A percentile compares a stretch with the other conserved stretches of the same genome.
Evolutionary conservation across 2,329 filamentous ascomycete genomes (phyloP).

Genomic region (Colletotrichum kahawae): DNA sequence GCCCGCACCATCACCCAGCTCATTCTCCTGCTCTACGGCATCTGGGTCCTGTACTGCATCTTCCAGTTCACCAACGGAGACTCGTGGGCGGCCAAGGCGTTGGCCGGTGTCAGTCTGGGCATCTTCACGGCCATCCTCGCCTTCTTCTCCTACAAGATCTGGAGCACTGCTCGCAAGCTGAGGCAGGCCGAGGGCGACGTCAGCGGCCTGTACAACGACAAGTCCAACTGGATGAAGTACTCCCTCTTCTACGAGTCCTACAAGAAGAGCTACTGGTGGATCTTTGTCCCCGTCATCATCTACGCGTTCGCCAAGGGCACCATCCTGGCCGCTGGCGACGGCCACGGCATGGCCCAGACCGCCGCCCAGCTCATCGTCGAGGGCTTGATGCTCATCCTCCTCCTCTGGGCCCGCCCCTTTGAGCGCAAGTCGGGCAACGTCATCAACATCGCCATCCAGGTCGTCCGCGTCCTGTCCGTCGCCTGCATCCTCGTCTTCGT

Average conservation of each 20-base stretch:
- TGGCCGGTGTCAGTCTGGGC: conserved; percentile 81
- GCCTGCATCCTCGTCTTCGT: conserved; percentile 92
- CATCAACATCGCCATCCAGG: conserved; percentile 91
- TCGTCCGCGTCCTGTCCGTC: conserved; percentile 87
- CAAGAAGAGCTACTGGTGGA: conserved; percentile 95
- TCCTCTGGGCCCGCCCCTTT: conserved; percentile 87
- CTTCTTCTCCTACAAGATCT: conserved; percentile 88
- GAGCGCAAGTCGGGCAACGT: conserved; percentile 86
- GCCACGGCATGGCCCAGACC: conserved; percentile 83
- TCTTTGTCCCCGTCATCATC: conserved; percentile 86
- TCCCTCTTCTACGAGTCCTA: conserved; percentile 97
- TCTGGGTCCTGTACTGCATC: conserved; percentile 95
- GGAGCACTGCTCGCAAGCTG: conserved; percentile 73
- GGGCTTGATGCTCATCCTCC: conserved; percentile 74
- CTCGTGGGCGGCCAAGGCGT: conserved; percentile 87
- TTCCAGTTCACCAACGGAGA: conserved; percentile 95
- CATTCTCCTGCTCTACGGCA: conserved; percentile 88
- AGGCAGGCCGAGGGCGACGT: conserved; percentile 78
- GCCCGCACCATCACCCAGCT: conserved; percentile 88
- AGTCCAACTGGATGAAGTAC: conserved; percentile 91
- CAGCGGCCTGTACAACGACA: conserved; percentile 81
- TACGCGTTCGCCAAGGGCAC: conserved; percentile 92
- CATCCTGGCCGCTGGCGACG: conserved; percentile 83
- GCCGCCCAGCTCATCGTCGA: conserved; percentile 83
- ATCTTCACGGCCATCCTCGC: conserved; percentile 82